Percentiles rank a stretch among this genome's conserved stretches.
Evolutionary conservation across 169 alveolate genomes (phyloP).

Genomic region (Pseudocohnilembus persalinus): DNA sequence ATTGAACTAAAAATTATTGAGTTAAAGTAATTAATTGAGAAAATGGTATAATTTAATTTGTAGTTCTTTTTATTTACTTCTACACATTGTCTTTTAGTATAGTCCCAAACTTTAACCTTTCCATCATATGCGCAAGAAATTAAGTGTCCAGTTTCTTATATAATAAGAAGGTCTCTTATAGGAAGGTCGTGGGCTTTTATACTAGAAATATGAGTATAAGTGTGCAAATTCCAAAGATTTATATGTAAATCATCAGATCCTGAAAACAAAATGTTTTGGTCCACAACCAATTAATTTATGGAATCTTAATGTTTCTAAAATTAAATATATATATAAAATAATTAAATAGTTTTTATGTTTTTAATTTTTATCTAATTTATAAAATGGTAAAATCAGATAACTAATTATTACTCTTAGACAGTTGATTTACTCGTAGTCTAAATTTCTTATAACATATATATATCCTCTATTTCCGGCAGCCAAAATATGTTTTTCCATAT

Average conservation of each 20-base stretch:
- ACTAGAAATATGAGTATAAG: constrained; percentile 36
- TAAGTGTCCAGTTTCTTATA: constrained; percentile 66
- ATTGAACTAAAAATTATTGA: too few relatives aligned
- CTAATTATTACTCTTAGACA: constrained; percentile 22
- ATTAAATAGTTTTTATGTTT: background rate
- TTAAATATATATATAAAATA: background rate
- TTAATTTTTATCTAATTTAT: too few relatives aligned
- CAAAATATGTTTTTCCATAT: constrained; percentile 41
- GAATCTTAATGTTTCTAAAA: constrained; percentile 53
- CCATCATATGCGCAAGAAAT: constrained; percentile 55
- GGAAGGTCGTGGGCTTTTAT: constrained; percentile 46
- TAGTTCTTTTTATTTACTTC: constrained; percentile 6
- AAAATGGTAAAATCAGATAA: background rate
- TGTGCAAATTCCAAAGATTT: constrained; percentile 57
- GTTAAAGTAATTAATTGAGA: too few relatives aligned
- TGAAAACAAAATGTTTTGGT: constrained; percentile 58
- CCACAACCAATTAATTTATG: constrained; percentile 64
- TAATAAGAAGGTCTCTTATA: constrained; percentile 47
- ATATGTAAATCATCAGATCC: constrained; percentile 72
- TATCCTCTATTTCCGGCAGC: constrained; percentile 64
- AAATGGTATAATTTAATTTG: too few relatives aligned
- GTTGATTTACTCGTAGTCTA: constrained; percentile 47
- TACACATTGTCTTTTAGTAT: constrained; percentile 47
- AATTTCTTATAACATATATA: constrained; percentile 55
- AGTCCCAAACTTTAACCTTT: constrained; percentile 59